Evolutionary conservation across 176 grass and related monocot genomes (phyloP).

Genomic region (Bromus sterilis): DNA sequence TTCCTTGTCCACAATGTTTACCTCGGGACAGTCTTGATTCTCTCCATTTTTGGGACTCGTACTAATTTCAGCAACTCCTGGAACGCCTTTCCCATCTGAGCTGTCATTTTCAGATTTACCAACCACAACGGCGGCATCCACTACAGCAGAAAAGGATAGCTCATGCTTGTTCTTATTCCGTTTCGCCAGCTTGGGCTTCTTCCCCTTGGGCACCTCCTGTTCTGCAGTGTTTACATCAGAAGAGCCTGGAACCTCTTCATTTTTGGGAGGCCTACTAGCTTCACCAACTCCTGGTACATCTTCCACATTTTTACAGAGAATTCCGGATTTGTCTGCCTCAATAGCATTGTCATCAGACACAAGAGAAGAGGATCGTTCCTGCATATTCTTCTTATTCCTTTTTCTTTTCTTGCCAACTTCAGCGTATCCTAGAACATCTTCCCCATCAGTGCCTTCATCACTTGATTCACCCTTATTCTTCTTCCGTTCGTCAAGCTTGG

Average conservation of each 20-base stretch:
- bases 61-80: not conserved
- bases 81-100: not conserved
- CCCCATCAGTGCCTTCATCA: not conserved
- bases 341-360: not conserved
- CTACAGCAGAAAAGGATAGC: not conserved
- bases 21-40: not conserved
- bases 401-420: not conserved
- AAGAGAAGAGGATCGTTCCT: not conserved
- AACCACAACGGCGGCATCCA: not conserved
- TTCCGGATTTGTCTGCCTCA: not conserved
- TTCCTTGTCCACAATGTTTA: not conserved
- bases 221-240: not conserved
- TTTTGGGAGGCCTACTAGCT: not conserved
- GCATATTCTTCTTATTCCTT: not conserved
- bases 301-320: not conserved
- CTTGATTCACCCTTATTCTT: not conserved
- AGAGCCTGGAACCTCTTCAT: not conserved
- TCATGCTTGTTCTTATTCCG: not conserved
- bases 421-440: not conserved
- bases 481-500: too few species aligned
- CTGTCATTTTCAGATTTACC: conserved; percentile 11
- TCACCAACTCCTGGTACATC: not conserved
- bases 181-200: not conserved
- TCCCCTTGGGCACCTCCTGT: not conserved
- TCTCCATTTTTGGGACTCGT: not conserved